Conservation (phyloP, 2,329 filamentous ascomycete genomes). For the Xylariaceae sp. region DNA sequence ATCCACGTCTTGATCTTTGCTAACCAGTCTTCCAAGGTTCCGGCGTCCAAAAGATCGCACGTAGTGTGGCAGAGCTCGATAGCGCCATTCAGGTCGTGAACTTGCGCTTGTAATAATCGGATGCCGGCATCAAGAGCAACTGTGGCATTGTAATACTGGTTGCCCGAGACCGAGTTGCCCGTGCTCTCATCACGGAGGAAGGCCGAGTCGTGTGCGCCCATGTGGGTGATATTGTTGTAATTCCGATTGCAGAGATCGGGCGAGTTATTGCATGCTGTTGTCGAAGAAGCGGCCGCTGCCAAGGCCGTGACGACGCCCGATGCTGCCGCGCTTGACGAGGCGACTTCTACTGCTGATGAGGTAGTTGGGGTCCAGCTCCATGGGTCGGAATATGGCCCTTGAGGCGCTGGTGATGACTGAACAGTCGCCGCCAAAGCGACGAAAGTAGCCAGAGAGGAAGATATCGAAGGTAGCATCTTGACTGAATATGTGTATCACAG, state of each 20-base stretch:
- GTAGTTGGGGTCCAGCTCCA: conserved; percentile 7
- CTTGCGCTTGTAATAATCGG: conserved; percentile 66
- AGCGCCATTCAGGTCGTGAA: conserved; percentile 56
- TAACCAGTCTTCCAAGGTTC: conserved; percentile 61
- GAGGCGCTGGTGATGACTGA: conserved; percentile 13
- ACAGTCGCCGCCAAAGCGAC: conserved; percentile 20
- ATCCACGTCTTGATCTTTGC: conserved; percentile 63
- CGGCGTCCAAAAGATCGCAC: conserved; percentile 66
- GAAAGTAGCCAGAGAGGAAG: conserved; percentile 18
- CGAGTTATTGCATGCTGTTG: conserved; percentile 73
- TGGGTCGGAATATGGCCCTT: conserved; percentile 10
- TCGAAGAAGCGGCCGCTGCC: conserved; percentile 11
- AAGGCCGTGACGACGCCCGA: neutral
- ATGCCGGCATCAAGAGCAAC: conserved; percentile 67
- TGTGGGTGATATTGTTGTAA: conserved; percentile 74
- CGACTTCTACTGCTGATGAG: conserved; percentile 15
- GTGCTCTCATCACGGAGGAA: conserved; percentile 64
- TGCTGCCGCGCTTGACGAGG: neutral
- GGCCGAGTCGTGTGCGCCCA: conserved; percentile 71
- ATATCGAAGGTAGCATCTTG: conserved; percentile 25
- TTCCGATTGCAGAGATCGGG: conserved; percentile 64
- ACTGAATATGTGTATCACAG: neutral
- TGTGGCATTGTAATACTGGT: conserved; percentile 72
- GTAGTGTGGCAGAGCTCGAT: conserved; percentile 68
- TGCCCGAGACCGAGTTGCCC: conserved; percentile 59